Evolutionary conservation across 2,329 filamentous ascomycete species (phyloP).

Genomic region (Ceratocystis huliohia): DNA sequence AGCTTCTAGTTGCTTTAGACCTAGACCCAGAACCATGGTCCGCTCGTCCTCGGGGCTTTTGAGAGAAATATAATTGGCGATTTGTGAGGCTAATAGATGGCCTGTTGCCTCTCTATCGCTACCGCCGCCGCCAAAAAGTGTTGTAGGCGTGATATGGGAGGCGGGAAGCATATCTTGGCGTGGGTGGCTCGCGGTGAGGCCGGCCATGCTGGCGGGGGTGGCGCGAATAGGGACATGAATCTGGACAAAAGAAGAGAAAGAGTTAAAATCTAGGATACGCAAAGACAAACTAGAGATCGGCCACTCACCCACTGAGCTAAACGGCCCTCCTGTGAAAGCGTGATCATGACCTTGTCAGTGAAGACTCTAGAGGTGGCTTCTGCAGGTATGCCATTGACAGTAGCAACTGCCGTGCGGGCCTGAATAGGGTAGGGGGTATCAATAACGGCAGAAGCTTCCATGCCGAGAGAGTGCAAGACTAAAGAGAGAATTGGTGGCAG

Average conservation of each 20-base stretch:
- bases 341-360: conserved; percentile 81
- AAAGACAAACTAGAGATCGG: not conserved
- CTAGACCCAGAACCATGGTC: conserved; percentile 50
- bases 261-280: not conserved
- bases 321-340: conserved; percentile 71
- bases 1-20: conserved; percentile 39
- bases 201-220: conserved; percentile 33
- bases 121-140: conserved; percentile 71
- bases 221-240: conserved; percentile 67
- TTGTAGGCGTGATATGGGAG: conserved; percentile 71
- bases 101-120: conserved; percentile 69
- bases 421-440: conserved; percentile 55
- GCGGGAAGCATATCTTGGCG: conserved; percentile 50
- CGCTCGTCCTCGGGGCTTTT: conserved; percentile 53
- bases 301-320: conserved; percentile 80
- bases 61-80: conserved; percentile 66
- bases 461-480: not conserved
- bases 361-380: conserved; percentile 63
- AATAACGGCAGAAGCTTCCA: conserved; percentile 5
- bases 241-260: conserved; percentile 30
- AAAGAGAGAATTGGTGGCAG: not conserved
- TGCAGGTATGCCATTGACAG: conserved; percentile 56
- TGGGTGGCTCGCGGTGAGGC: conserved; percentile 15
- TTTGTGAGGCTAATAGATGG: conserved; percentile 78
- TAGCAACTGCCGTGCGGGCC: conserved; percentile 45